Conservation (phyloP, 2,329 filamentous ascomycete genomes). For the Sporothrix dimorphospora region DNA sequence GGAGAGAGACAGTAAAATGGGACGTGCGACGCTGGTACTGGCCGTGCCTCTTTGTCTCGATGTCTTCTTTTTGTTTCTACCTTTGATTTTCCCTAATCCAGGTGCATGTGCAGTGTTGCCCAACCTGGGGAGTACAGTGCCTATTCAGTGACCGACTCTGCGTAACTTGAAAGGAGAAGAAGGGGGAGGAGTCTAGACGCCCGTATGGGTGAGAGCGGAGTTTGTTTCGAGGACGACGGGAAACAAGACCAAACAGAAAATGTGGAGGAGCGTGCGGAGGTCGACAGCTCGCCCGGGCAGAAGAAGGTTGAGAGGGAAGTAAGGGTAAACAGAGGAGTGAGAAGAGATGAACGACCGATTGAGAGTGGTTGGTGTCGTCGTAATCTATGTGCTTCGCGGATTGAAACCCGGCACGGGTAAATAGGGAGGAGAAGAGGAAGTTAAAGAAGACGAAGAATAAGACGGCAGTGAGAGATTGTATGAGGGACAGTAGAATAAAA, state of each 20-base stretch:
- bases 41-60: too few relatives aligned
- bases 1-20: too few relatives aligned
- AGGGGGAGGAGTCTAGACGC: background rate
- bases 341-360: too few relatives aligned
- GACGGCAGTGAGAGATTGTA: background rate
- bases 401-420: constrained; percentile 25
- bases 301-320: background rate
- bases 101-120: too few relatives aligned
- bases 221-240: background rate
- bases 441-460: background rate
- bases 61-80: too few relatives aligned
- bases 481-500: too few relatives aligned
- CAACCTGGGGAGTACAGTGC: too few relatives aligned
- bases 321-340: background rate
- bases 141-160: too few relatives aligned
- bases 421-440: background rate
- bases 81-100: too few relatives aligned
- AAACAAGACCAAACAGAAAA: background rate
- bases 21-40: too few relatives aligned
- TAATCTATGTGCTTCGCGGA: constrained; percentile 19
- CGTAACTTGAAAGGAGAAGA: background rate
- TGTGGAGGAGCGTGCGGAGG: background rate
- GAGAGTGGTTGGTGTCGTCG: constrained; percentile 1
- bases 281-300: background rate
- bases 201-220: background rate